Evolutionary conservation across 2,329 filamentous ascomycete genomes (phyloP), one percentile per base, ranked within the genome.

Genomic region (Hymenoscyphus infarciens): DNA sequence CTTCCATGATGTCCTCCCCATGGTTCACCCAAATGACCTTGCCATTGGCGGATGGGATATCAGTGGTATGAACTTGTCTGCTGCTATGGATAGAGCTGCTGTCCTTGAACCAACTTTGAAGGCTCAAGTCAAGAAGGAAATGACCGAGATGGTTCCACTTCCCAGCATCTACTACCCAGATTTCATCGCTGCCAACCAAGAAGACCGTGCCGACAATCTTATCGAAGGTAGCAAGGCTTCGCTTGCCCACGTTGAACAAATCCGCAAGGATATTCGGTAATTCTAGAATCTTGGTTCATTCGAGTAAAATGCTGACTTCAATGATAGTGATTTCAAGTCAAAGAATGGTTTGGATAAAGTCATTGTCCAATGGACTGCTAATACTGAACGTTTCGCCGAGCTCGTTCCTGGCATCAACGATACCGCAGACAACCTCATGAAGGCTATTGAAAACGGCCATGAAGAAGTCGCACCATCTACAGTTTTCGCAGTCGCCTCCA

Each of bases 121-220:
- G 85, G 80, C 82, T 62, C 84, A 90, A 73, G 90, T 99, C 72
- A 88, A 87, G 79, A 97, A 98, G 84, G 91, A 98, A 80, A 94
- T 98, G 92, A 81, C 87, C 65, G 81, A 82, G 71, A 90, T 98
- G 87, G 87, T 88, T 71, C 95, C 95, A 33, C 85, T 98, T 67
- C 94, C 92, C 27, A 94, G 90, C 78, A 90, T 98, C 79, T 99
- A 99, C 85, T 99, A 99, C 78, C 95, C 95, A 1, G 95, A 98
- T 79, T 99, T 99, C 82, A 99, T 99, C 74, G 95, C 95, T 69
- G 91, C 95, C 75, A 99, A 99, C 82, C 95, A 99, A 81, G 93
- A 95, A 77, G 92, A 93, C 74, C 90, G 95, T 73, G 95, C 94
- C 68, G 92, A 99, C 80, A 98, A 99, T 73, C 74, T 96, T 67